Conservation (phyloP, 2,329 filamentous ascomycete species). For the Claviceps humidiphila region DNA sequence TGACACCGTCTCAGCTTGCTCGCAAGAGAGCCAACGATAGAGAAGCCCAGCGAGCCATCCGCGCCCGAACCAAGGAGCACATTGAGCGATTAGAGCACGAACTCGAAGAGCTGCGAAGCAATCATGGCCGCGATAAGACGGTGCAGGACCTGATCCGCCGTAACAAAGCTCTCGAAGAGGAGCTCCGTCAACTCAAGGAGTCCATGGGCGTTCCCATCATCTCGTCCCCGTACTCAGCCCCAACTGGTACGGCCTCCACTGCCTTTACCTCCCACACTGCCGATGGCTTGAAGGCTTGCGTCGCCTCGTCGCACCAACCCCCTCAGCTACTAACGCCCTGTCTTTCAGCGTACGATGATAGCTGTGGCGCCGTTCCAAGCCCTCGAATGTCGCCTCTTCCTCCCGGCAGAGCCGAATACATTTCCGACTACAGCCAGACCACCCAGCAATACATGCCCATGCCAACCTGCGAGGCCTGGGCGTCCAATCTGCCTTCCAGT, state of each 20-base stretch:
- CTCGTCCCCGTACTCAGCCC: slow-evolving; percentile 25
- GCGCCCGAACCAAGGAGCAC: slow-evolving; percentile 74
- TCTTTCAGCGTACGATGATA: slow-evolving; percentile 25
- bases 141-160: slow-evolving; percentile 37
- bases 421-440: slow-evolving; percentile 26
- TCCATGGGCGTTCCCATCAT: slow-evolving; percentile 29
- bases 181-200: slow-evolving; percentile 33
- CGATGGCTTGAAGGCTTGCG: slow-evolving; percentile 5
- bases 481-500: slow-evolving; percentile 30
- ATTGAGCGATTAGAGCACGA: slow-evolving; percentile 67
- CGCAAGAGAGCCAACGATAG: slow-evolving; percentile 87
- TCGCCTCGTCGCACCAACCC: background rate
- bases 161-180: slow-evolving; percentile 41
- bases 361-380: slow-evolving; percentile 27
- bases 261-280: slow-evolving; percentile 1
- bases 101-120: slow-evolving; percentile 54
- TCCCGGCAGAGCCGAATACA: slow-evolving; percentile 26
- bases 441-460: slow-evolving; percentile 22
- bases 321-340: slow-evolving; percentile 11
- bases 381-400: slow-evolving; percentile 33
- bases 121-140: slow-evolving; percentile 34
- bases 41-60: slow-evolving; percentile 77
- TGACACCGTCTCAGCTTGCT: slow-evolving; percentile 77
- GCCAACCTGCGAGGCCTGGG: slow-evolving; percentile 34
- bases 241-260: slow-evolving; percentile 23